phyloP scores from a whole-genome alignment of 2,329 filamentous ascomycete genomes.

The Cladobotryum protrusum region DNA sequence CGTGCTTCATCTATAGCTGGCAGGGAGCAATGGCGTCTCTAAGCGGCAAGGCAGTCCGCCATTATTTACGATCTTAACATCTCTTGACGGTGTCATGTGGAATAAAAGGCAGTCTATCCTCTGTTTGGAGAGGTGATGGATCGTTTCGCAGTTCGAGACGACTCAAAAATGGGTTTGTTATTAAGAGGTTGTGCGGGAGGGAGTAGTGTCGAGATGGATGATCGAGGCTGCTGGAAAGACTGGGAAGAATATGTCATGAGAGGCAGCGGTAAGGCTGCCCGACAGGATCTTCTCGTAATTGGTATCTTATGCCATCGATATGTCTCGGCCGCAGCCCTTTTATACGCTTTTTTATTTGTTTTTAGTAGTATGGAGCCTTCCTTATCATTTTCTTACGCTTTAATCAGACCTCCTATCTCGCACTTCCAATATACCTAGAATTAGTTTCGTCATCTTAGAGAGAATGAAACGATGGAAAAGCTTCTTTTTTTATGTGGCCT shows the following conservation, averaged over 20 bases:
- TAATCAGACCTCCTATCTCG: constrained; percentile 32
- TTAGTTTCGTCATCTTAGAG: constrained; percentile 22
- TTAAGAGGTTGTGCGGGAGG: constrained; percentile 16
- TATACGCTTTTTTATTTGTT: constrained; percentile 28
- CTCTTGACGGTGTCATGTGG: constrained; percentile 24
- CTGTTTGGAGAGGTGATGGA: constrained; percentile 16
- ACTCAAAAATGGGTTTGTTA: constrained; percentile 15
- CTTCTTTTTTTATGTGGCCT: constrained; percentile 4
- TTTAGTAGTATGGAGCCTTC: constrained; percentile 32
- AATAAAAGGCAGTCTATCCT: constrained; percentile 21
- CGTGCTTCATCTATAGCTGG: constrained; percentile 25
- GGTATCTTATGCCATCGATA: not conserved
- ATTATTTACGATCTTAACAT: constrained; percentile 24
- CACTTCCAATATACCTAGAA: constrained; percentile 23
- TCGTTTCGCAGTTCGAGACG: constrained; percentile 15
- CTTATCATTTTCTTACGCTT: constrained; percentile 33
- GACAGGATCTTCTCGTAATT: not conserved
- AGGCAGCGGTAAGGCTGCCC: not conserved
- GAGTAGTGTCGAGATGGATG: constrained; percentile 4
- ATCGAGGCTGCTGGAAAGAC: not conserved
- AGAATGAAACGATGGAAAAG: constrained; percentile 8
- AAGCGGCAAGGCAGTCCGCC: constrained; percentile 18
- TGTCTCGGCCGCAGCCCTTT: constrained; percentile 2
- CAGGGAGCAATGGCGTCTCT: constrained; percentile 30
- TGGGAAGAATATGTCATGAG: not conserved